A percentile compares a stretch with the other conserved stretches of the same genome.
Conservation (phyloP, 805 yeast genomes). For the Candida piceae region DNA sequence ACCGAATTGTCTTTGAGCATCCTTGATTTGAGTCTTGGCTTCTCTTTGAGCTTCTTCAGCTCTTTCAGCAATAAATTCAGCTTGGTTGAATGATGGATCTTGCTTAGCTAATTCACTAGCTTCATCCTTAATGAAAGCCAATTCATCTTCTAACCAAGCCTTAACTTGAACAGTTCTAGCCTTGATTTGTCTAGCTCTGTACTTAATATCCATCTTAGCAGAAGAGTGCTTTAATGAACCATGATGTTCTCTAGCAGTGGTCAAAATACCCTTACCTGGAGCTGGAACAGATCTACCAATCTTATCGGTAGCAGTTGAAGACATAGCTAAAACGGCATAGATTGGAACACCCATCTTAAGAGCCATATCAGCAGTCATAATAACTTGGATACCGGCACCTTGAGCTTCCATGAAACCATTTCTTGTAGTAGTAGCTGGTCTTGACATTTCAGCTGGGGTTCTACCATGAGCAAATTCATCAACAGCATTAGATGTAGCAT, state of each 20-base stretch:
- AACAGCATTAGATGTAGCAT: conserved; percentile 88
- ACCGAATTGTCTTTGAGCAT: conserved; percentile 93
- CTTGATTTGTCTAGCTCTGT: conserved; percentile 88
- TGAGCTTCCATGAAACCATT: conserved; percentile 99
- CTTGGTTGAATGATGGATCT: conserved; percentile 47
- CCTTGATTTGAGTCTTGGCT: conserved; percentile 76
- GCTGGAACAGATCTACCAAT: conserved; percentile 99
- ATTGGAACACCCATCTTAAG: conserved; percentile 98
- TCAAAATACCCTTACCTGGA: conserved; percentile 99
- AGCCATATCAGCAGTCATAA: conserved; percentile 94
- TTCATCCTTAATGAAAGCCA: conserved; percentile 65
- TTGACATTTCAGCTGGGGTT: conserved; percentile 97
- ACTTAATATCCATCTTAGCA: conserved; percentile 80
- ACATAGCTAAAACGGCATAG: conserved; percentile 88
- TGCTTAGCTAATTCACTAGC: conserved; percentile 46
- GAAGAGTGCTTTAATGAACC: conserved; percentile 74
- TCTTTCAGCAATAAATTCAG: conserved; percentile 67
- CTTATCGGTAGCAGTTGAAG: conserved; percentile 97
- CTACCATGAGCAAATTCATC: conserved; percentile 93
- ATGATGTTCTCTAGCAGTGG: conserved; percentile 93
- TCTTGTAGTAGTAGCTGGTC: conserved; percentile 96
- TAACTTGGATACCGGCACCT: conserved; percentile 97
- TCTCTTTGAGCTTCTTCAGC: conserved; percentile 83
- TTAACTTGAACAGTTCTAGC: conserved; percentile 73
- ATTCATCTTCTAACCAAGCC: conserved; percentile 81